Percentiles rank a stretch among this genome's conserved stretches.
Evolutionary conservation across 192 early-diverging fungal species (phyloP).

Genomic region (Thamnidium elegans): DNA sequence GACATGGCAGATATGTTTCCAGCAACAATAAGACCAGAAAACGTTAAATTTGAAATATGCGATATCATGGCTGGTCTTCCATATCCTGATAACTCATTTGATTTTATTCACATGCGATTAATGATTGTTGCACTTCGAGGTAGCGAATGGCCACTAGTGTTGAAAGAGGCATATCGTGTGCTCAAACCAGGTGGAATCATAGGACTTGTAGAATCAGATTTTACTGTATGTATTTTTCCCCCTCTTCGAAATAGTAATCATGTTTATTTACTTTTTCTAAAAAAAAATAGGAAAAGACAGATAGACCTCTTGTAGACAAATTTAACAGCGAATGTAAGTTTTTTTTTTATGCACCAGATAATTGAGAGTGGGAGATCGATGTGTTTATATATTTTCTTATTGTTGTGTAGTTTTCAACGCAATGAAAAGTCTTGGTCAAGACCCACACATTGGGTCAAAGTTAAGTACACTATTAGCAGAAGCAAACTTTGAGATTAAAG

Average conservation of each 20-base stretch:
- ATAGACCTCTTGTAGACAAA: conserved; percentile 9
- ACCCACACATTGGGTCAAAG: conserved; percentile 21
- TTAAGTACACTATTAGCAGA: conserved; percentile 13
- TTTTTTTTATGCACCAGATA: background rate
- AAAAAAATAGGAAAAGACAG: background rate
- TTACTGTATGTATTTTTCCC: conserved; percentile 5
- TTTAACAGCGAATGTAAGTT: conserved; percentile 15
- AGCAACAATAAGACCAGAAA: conserved; percentile 32
- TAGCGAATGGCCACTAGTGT: conserved; percentile 23
- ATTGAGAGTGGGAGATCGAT: background rate
- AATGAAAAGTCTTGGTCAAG: conserved; percentile 22
- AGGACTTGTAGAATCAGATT: conserved; percentile 25
- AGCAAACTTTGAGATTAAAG: conserved; percentile 10
- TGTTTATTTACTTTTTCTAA: background rate
- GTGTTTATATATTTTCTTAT: background rate
- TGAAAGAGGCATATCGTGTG: conserved; percentile 27
- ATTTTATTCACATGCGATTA: conserved; percentile 40
- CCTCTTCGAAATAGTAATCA: background rate
- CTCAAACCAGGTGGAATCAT: conserved; percentile 36
- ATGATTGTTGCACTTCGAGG: conserved; percentile 24
- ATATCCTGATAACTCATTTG: conserved; percentile 30
- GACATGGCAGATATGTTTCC: conserved; percentile 42
- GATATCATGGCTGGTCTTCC: conserved; percentile 34
- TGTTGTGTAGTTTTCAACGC: conserved; percentile 14
- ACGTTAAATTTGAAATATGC: conserved; percentile 28